A percentile compares a stretch with the other conserved stretches of the same genome.
These are phyloP conservation scores for Tephrocybe sp. DNA, from an alignment of 768 basidiomycete genomes.

Conservation along the genomic window DNA sequence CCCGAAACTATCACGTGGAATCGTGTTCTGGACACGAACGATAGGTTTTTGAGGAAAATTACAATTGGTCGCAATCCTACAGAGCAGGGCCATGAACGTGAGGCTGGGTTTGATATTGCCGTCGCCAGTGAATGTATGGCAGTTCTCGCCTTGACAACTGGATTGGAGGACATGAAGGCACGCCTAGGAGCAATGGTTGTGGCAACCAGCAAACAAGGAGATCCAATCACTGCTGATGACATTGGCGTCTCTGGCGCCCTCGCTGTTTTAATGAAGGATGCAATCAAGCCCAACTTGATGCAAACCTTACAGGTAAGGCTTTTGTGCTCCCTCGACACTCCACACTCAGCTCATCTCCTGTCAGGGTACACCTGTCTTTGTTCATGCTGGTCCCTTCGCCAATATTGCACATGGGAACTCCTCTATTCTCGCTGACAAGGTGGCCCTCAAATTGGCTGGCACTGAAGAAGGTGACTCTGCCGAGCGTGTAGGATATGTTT, in stretches of 20 bases:
- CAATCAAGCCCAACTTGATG: conserved; percentile 99
- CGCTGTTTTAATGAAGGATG: conserved; percentile 96
- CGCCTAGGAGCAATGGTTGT: conserved; percentile 96
- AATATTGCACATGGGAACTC: conserved; percentile 99
- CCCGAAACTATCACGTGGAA: conserved; percentile 94
- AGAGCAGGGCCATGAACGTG: conserved; percentile 85
- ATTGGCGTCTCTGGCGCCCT: conserved; percentile 93
- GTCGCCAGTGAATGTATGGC: conserved; percentile 99
- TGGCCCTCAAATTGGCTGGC: conserved; percentile 95
- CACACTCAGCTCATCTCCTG: neutral
- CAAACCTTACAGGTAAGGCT: conserved; percentile 79
- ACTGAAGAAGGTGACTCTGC: conserved; percentile 86
- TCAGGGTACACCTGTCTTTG: conserved; percentile 95
- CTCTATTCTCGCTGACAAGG: conserved; percentile 95
- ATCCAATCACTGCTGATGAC: conserved; percentile 94
- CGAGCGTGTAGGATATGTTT: conserved; percentile 86
- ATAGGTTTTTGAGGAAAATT: conserved; percentile 93
- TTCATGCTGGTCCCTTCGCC: conserved; percentile 97
- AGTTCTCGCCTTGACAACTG: conserved; percentile 87
- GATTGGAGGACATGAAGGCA: conserved; percentile 87
- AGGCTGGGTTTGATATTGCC: conserved; percentile 93
- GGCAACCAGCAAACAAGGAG: conserved; percentile 86
- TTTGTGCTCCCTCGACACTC: neutral
- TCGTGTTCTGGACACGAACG: conserved; percentile 94
- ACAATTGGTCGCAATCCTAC: conserved; percentile 89